These are phyloP conservation scores for Mortierella antarctica DNA, from an alignment of 192 early-diverging fungal species.

Conservation along the genomic window DNA sequence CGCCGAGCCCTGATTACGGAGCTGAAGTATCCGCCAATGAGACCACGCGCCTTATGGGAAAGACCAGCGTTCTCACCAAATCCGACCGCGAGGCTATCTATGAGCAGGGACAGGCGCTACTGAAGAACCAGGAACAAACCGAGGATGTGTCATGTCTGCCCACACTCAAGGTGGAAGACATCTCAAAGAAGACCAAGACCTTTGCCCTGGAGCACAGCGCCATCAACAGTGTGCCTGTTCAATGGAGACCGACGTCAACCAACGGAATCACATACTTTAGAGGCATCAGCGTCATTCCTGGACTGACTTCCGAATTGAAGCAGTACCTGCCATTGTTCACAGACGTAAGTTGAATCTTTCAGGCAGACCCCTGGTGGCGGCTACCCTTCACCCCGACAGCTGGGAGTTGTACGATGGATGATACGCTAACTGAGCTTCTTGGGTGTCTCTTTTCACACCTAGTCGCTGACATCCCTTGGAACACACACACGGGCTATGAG, in stretches of 20 bases:
- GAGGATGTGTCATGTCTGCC: slow-evolving; percentile 89
- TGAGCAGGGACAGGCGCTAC: slow-evolving; percentile 73
- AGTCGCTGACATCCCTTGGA: slow-evolving; percentile 58
- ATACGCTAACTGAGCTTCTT: neutral
- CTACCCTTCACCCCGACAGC: too few relatives aligned
- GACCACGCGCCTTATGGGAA: slow-evolving; percentile 68
- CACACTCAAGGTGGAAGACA: slow-evolving; percentile 83
- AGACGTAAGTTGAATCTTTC: slow-evolving; percentile 58
- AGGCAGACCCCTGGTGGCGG: too few relatives aligned
- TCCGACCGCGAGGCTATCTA: slow-evolving; percentile 70
- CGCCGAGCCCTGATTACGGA: slow-evolving; percentile 75
- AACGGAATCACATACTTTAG: slow-evolving; percentile 94
- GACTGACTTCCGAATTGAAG: slow-evolving; percentile 73
- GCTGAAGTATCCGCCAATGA: slow-evolving; percentile 71
- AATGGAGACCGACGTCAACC: slow-evolving; percentile 83
- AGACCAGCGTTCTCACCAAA: slow-evolving; percentile 69
- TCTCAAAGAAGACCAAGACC: slow-evolving; percentile 70
- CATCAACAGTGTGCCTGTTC: slow-evolving; percentile 66
- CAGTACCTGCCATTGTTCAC: slow-evolving; percentile 83
- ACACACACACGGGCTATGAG: slow-evolving; percentile 75
- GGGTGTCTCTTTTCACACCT: neutral
- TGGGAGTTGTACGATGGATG: too few relatives aligned
- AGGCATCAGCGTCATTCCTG: slow-evolving; percentile 72
- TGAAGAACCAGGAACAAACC: slow-evolving; percentile 73
- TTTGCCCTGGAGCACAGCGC: slow-evolving; percentile 64